phyloP scores from a whole-genome alignment of 495 filamentous ascomycete genomes.

The Bacidia gigantensis region DNA sequence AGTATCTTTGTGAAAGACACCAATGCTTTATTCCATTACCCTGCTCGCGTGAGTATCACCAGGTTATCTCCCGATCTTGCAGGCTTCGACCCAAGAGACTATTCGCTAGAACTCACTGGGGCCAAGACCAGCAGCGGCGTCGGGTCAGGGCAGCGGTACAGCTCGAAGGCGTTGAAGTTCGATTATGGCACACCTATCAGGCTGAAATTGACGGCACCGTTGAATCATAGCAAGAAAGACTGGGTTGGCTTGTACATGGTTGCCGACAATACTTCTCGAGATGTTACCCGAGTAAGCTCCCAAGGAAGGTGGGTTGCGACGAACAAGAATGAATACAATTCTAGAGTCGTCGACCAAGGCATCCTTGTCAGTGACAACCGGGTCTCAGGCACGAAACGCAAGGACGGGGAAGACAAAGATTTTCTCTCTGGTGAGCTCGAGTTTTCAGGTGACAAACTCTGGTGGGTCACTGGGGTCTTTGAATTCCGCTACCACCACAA shows the following conservation, averaged over 20 bases:
- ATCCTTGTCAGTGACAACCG: constrained; percentile 55
- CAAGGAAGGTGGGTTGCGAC: constrained; percentile 85
- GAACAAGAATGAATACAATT: constrained; percentile 62
- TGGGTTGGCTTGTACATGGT: constrained; percentile 95
- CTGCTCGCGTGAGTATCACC: constrained; percentile 74
- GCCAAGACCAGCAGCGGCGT: constrained; percentile 42
- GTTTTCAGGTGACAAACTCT: constrained; percentile 86
- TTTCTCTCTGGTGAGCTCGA: constrained; percentile 63
- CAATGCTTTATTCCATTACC: constrained; percentile 77
- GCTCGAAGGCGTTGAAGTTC: constrained; percentile 60
- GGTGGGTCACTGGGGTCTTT: constrained; percentile 91
- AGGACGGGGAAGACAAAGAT: constrained; percentile 36
- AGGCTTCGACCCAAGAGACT: constrained; percentile 72
- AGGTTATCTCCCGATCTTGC: constrained; percentile 69
- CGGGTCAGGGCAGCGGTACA: constrained; percentile 35
- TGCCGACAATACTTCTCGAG: constrained; percentile 76
- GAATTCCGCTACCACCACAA: constrained; percentile 97
- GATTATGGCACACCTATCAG: constrained; percentile 86
- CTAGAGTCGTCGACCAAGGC: constrained; percentile 59
- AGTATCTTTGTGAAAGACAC: constrained; percentile 81
- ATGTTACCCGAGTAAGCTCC: constrained; percentile 68
- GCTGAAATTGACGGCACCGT: constrained; percentile 83
- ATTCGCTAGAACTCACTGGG: constrained; percentile 61
- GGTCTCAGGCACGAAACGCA: constrained; percentile 29
- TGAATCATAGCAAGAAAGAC: constrained; percentile 82